phyloP scores from a whole-genome alignment of 441 rosid genomes.

The Lepidium campestre region DNA sequence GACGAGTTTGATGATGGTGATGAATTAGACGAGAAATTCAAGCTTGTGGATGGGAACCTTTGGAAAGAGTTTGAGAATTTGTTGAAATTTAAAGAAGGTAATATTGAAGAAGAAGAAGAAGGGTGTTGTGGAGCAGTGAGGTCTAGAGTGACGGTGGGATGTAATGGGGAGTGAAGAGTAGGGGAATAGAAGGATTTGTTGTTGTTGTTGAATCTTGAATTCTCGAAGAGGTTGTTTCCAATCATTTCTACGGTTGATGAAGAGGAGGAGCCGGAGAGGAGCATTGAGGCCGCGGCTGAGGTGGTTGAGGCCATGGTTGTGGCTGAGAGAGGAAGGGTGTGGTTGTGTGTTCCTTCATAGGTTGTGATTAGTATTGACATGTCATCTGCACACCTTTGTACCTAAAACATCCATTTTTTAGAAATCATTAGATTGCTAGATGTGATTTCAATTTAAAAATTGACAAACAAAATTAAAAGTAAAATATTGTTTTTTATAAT shows the following conservation, averaged over 20 bases:
- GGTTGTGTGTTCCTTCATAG: slow-evolving; percentile 84
- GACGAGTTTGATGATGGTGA: slow-evolving; percentile 41
- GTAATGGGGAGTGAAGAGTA: slow-evolving; percentile 33
- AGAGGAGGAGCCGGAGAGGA: slow-evolving; percentile 60
- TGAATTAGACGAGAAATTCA: slow-evolving; percentile 44
- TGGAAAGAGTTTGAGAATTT: slow-evolving; percentile 34
- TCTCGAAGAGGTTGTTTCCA: slow-evolving; percentile 48
- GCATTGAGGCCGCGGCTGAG: slow-evolving; percentile 71
- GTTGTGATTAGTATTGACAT: slow-evolving; percentile 77
- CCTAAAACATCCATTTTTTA: slow-evolving; percentile 34
- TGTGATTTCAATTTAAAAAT: not conserved
- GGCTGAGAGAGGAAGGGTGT: slow-evolving; percentile 71
- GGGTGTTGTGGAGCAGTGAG: slow-evolving; percentile 45
- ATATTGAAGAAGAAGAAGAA: slow-evolving; percentile 33
- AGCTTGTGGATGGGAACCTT: slow-evolving; percentile 45
- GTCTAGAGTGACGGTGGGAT: slow-evolving; percentile 78
- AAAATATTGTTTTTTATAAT: no score
- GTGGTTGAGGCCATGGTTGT: slow-evolving; percentile 87
- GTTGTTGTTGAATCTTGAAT: slow-evolving; percentile 35
- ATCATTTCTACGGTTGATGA: slow-evolving; percentile 29
- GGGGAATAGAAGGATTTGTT: slow-evolving; percentile 40
- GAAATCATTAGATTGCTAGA: not conserved
- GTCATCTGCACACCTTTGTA: slow-evolving; percentile 79
- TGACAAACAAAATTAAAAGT: no score
- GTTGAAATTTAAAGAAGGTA: slow-evolving; percentile 36